phyloP scores from a whole-genome alignment of 1,284 basidiomycete genomes.

The Athelia psychrophila region DNA sequence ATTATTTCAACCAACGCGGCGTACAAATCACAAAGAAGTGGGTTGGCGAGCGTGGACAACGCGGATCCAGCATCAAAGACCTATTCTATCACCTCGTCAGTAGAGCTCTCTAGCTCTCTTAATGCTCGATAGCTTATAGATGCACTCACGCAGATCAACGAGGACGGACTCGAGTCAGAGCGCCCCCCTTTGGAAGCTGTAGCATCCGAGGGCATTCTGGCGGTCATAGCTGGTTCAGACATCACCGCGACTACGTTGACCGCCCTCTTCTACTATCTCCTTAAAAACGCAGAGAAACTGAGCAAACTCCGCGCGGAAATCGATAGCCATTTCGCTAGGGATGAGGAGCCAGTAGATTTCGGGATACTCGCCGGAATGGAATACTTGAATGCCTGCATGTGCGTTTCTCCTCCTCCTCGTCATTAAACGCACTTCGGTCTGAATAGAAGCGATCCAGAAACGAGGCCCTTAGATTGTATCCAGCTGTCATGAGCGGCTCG shows the following conservation, averaged over 20 bases:
- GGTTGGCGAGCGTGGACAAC: constrained; percentile 2
- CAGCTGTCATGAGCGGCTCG: constrained; percentile 12
- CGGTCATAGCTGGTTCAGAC: constrained; percentile 27
- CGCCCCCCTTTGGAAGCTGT: constrained; percentile 3
- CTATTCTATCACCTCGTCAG: constrained; percentile 27
- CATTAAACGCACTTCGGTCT: not conserved
- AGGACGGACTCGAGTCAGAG: constrained; percentile 4
- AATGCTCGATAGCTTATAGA: not conserved
- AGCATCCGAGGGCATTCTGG: constrained; percentile 5
- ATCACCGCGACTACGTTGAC: constrained; percentile 17
- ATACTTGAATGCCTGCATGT: constrained; percentile 29
- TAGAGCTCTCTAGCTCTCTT: not conserved
- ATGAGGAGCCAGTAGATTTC: constrained; percentile 20
- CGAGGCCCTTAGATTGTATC: constrained; percentile 15
- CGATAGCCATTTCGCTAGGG: constrained; percentile 16
- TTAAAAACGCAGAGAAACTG: constrained; percentile 3
- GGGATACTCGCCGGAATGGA: constrained; percentile 18
- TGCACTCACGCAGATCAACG: constrained; percentile 4
- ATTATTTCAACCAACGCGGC: constrained; percentile 1
- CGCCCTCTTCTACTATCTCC: constrained; percentile 5
- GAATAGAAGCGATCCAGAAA: constrained; percentile 8
- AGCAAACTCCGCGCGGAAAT: constrained; percentile 5
- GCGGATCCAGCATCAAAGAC: constrained; percentile 15
- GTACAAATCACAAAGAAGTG: constrained; percentile 8
- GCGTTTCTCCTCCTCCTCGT: constrained; percentile 3